Conservation (phyloP, 257 asterid species). For the Gynochthodes officinalis region DNA sequence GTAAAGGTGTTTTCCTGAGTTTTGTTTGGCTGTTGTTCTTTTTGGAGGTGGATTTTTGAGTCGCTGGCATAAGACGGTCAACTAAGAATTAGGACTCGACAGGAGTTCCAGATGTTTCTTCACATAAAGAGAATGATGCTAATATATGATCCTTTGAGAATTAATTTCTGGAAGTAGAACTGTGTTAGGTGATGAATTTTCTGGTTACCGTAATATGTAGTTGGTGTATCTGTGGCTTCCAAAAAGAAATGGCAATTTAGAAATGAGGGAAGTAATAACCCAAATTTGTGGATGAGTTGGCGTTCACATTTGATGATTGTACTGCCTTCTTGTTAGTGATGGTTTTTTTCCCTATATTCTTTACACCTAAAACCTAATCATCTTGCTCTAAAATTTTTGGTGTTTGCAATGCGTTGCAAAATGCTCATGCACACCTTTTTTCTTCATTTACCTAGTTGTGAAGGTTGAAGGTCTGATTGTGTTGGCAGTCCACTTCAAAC, state of each 20-base stretch:
- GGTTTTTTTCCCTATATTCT: neutral
- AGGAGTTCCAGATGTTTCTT: too few relatives aligned
- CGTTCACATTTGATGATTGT: neutral
- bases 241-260: neutral
- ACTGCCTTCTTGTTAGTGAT: neutral
- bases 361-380: neutral
- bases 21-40: too few relatives aligned
- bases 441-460: neutral
- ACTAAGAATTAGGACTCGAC: too few relatives aligned
- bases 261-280: neutral
- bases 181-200: neutral
- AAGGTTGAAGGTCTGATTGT: neutral
- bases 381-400: slow-evolving; percentile 9
- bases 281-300: neutral
- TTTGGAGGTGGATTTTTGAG: too few relatives aligned
- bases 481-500: neutral
- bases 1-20: too few relatives aligned
- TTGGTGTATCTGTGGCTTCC: neutral
- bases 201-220: neutral
- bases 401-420: neutral
- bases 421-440: neutral
- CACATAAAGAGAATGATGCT: too few relatives aligned
- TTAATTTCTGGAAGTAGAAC: neutral
- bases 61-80: too few relatives aligned
- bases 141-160: neutral